phyloP scores from a whole-genome alignment of 331 rosid species.

The Erythrophleum ivorense region DNA sequence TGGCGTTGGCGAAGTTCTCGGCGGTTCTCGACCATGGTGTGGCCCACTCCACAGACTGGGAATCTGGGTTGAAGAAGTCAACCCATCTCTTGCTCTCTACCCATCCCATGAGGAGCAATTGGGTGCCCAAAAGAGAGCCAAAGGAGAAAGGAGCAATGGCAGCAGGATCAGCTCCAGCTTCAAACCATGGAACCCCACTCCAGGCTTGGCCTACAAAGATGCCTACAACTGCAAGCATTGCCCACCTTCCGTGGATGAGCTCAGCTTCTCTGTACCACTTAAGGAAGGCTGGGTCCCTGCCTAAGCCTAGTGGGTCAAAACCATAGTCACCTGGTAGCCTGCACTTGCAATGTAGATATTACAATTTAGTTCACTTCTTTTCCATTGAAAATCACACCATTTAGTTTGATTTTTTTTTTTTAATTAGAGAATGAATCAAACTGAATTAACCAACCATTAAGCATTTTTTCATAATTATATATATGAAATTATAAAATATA shows the following conservation, averaged over 20 bases:
- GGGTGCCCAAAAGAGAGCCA: slow-evolving; percentile 88
- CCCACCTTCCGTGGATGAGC: slow-evolving; percentile 99
- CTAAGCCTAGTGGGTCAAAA: slow-evolving; percentile 94
- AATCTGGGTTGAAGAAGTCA: slow-evolving; percentile 96
- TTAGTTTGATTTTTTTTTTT: neutral
- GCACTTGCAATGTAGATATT: slow-evolving; percentile 21
- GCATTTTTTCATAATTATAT: too few species aligned
- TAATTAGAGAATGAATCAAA: too few species aligned
- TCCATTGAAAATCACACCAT: neutral
- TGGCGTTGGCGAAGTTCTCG: slow-evolving; percentile 83
- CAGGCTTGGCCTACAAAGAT: slow-evolving; percentile 96
- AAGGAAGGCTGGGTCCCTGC: slow-evolving; percentile 89
- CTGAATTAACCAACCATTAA: too few species aligned
- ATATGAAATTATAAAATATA: too few species aligned
- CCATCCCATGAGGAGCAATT: slow-evolving; percentile 96
- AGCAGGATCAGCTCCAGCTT: slow-evolving; percentile 90
- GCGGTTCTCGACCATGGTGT: slow-evolving; percentile 98
- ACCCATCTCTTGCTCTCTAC: slow-evolving; percentile 99
- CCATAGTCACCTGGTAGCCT: slow-evolving; percentile 98
- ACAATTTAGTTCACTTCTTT: too few species aligned
- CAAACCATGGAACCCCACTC: slow-evolving; percentile 99
- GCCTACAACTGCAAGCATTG: slow-evolving; percentile 92
- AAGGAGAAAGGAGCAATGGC: slow-evolving; percentile 99
- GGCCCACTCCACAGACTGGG: slow-evolving; percentile 96
- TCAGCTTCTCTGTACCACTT: slow-evolving; percentile 99